phyloP scores from a whole-genome alignment of 2,329 filamentous ascomycete species.

The Arachnomyces sp. region DNA sequence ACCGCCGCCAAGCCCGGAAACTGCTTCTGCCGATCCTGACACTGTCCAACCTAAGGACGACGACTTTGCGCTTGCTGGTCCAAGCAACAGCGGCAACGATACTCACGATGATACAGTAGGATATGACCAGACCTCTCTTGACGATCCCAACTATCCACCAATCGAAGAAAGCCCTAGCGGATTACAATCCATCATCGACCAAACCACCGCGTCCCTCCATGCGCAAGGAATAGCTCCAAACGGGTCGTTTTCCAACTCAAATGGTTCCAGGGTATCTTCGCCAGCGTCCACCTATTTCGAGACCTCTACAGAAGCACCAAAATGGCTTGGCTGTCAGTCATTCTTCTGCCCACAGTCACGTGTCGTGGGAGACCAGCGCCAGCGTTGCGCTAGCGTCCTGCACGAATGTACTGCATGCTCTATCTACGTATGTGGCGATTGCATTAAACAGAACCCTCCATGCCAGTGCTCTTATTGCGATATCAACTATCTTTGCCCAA shows the following conservation, averaged over 20 bases:
- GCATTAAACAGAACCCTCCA: slow-evolving; percentile 31
- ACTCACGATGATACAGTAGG: too few relatives aligned
- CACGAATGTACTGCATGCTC: slow-evolving; percentile 40
- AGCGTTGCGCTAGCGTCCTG: slow-evolving; percentile 36
- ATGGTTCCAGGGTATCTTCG: slow-evolving; percentile 34
- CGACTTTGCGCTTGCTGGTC: too few relatives aligned
- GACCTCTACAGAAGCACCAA: slow-evolving; percentile 27
- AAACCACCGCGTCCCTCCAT: slow-evolving; percentile 15
- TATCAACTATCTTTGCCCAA: slow-evolving; percentile 37
- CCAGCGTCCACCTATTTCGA: slow-evolving; percentile 32
- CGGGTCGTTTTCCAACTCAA: slow-evolving; percentile 33
- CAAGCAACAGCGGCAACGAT: too few relatives aligned
- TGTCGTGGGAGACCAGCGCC: slow-evolving; percentile 37
- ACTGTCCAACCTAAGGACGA: too few relatives aligned
- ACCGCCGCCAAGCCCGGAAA: slow-evolving; percentile 5
- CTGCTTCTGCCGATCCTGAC: too few relatives aligned
- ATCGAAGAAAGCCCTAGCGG: background rate
- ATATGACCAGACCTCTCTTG: too few relatives aligned
- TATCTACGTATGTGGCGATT: slow-evolving; percentile 41
- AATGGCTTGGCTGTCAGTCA: slow-evolving; percentile 42
- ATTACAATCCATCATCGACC: slow-evolving; percentile 16
- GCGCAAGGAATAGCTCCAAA: slow-evolving; percentile 27
- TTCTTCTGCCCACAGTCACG: slow-evolving; percentile 41
- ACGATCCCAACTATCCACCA: too few relatives aligned
- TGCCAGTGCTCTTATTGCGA: slow-evolving; percentile 39